These are phyloP conservation scores for Furcasterigmium furcatum DNA, from an alignment of 2,329 filamentous ascomycete species.

Conservation along the genomic window DNA sequence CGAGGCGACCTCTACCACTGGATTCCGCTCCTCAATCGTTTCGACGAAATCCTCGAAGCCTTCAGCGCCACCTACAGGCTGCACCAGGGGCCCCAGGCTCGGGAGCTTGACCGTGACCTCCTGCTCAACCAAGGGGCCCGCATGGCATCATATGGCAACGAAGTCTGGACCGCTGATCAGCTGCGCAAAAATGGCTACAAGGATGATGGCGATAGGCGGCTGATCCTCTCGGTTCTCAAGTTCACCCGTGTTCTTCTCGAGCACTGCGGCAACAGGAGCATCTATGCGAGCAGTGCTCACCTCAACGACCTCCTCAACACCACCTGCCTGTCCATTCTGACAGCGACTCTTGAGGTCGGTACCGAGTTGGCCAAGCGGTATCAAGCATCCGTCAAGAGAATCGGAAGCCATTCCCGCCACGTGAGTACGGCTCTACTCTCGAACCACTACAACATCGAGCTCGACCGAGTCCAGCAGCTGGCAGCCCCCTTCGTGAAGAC, in stretches of 20 bases:
- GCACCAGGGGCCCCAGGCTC: conserved; percentile 73
- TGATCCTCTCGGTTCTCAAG: conserved; percentile 75
- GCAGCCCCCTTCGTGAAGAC: conserved; percentile 80
- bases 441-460: conserved; percentile 78
- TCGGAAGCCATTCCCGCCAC: conserved; percentile 60
- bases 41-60: conserved; percentile 81
- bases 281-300: conserved; percentile 91
- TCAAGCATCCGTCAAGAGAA: conserved; percentile 79
- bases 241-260: conserved; percentile 89
- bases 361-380: conserved; percentile 90
- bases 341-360: conserved; percentile 74
- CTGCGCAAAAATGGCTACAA: conserved; percentile 61
- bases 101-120: conserved; percentile 67
- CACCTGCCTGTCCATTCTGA: conserved; percentile 75
- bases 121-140: conserved; percentile 56
- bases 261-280: conserved; percentile 93
- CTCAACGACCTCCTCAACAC: conserved; percentile 87
- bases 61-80: conserved; percentile 81
- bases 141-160: conserved; percentile 47
- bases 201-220: conserved; percentile 72
- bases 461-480: conserved; percentile 81
- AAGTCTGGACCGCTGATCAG: conserved; percentile 40
- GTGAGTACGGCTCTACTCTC: conserved; percentile 72
- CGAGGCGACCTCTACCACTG: conserved; percentile 97
- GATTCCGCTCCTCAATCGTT: conserved; percentile 91